Conservation (phyloP, 257 asterid species). For the Solanum dulcamara region DNA sequence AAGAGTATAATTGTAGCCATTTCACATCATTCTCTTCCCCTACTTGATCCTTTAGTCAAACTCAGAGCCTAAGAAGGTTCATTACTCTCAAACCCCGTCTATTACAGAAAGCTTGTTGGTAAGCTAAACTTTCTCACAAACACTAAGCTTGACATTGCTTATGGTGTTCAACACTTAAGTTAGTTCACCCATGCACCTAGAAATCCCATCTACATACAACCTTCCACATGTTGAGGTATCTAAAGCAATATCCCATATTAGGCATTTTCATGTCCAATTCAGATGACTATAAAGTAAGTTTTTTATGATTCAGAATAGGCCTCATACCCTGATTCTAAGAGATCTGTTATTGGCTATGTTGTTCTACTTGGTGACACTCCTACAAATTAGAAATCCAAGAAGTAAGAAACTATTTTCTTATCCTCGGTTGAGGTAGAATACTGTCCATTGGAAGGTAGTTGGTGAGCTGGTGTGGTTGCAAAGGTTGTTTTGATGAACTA, state of each 20-base stretch:
- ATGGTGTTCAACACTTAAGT: neutral
- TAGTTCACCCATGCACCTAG: neutral
- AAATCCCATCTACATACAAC: neutral
- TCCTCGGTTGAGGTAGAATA: neutral
- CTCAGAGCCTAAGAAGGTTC: neutral
- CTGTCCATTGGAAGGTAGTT: neutral
- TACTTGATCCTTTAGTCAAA: too few species aligned
- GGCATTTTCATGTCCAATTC: neutral
- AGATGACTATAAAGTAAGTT: neutral
- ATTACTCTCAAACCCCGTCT: too few species aligned
- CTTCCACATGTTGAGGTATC: neutral
- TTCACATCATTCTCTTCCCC: neutral
- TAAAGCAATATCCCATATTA: neutral
- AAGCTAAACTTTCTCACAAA: neutral
- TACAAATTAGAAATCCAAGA: too few species aligned
- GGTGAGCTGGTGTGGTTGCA: neutral
- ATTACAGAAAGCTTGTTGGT: neutral
- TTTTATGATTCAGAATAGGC: neutral
- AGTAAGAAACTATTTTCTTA: neutral
- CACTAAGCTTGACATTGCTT: neutral
- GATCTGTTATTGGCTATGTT: too few species aligned
- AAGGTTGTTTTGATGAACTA: neutral
- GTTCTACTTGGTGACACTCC: neutral
- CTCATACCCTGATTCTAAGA: neutral
- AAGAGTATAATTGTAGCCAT: too few species aligned